Evolutionary conservation across 2,329 filamentous ascomycete species (phyloP).

Genomic region (Esteya vermicola): DNA sequence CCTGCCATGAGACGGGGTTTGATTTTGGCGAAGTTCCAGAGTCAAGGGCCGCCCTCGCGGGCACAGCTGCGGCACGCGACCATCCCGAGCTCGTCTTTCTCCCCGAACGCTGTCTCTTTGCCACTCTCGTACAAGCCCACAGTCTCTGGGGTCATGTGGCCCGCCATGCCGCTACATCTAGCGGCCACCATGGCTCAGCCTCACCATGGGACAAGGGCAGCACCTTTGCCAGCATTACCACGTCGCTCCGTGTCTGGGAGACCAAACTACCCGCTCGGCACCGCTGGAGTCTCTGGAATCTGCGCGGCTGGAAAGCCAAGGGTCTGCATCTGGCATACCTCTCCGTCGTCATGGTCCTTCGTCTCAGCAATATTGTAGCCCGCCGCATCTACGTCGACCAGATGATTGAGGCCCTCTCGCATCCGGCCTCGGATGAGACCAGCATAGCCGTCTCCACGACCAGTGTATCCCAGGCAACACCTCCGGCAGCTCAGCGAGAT

Average conservation of each 20-base stretch:
- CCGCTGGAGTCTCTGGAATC: conserved; percentile 26
- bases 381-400: conserved; percentile 40
- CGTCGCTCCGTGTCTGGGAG: conserved; percentile 32
- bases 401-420: background rate
- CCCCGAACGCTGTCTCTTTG: conserved; percentile 37
- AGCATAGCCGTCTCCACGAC: background rate
- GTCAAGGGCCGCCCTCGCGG: conserved; percentile 36
- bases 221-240: conserved; percentile 29
- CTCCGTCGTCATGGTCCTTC: conserved; percentile 37
- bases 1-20: conserved; percentile 38
- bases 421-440: background rate
- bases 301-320: conserved; percentile 31
- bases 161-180: conserved; percentile 28
- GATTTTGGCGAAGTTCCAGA: conserved; percentile 29
- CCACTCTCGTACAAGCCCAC: conserved; percentile 38
- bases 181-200: no score
- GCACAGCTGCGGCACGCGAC: conserved; percentile 33
- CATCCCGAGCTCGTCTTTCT: conserved; percentile 28
- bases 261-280: conserved; percentile 30
- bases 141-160: conserved; percentile 39
- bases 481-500: no score
- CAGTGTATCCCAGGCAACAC: no score
- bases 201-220: conserved; percentile 31
- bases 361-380: conserved; percentile 41
- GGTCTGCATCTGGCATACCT: conserved; percentile 38